Evolutionary conservation across 148 eudicot genomes (phyloP).

Genomic region (Mesembryanthemum crystallinum): DNA sequence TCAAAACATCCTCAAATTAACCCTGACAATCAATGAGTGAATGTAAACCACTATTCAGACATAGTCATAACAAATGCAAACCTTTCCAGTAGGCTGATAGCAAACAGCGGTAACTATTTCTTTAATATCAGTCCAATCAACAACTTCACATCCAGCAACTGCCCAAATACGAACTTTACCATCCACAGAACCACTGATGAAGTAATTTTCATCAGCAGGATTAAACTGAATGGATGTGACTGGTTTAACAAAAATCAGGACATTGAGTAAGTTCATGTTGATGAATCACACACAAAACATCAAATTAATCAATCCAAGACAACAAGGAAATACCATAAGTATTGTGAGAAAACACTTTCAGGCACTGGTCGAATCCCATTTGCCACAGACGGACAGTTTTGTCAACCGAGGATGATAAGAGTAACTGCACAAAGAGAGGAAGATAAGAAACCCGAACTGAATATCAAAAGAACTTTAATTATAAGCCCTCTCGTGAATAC

Average conservation of each 20-base stretch:
- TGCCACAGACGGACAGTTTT: slow-evolving; percentile 83
- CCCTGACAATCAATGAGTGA: neutral
- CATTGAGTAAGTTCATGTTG: slow-evolving; percentile 14
- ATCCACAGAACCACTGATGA: slow-evolving; percentile 90
- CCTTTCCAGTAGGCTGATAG: slow-evolving; percentile 86
- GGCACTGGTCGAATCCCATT: slow-evolving; percentile 65
- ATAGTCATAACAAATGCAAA: slow-evolving; percentile 24
- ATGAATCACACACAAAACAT: neutral
- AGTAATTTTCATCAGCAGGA: slow-evolving; percentile 67
- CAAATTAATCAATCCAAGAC: neutral
- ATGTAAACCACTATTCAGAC: neutral
- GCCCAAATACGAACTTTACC: slow-evolving; percentile 95
- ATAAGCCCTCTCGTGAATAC: neutral
- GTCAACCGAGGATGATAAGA: slow-evolving; percentile 81
- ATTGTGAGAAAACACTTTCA: slow-evolving; percentile 61
- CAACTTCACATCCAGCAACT: slow-evolving; percentile 52
- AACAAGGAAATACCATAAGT: slow-evolving; percentile 54
- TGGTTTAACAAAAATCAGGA: slow-evolving; percentile 35
- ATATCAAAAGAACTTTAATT: neutral
- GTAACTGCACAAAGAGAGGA: slow-evolving; percentile 41
- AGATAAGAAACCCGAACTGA: neutral
- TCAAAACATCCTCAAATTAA: slow-evolving; percentile 5
- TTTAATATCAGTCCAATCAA: slow-evolving; percentile 75
- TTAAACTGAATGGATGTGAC: slow-evolving; percentile 88
- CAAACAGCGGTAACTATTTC: slow-evolving; percentile 84